A percentile compares a stretch with the other conserved stretches of the same genome.
Conservation (phyloP, 192 early-diverging fungal genomes). For the Dissophora globulifera region DNA sequence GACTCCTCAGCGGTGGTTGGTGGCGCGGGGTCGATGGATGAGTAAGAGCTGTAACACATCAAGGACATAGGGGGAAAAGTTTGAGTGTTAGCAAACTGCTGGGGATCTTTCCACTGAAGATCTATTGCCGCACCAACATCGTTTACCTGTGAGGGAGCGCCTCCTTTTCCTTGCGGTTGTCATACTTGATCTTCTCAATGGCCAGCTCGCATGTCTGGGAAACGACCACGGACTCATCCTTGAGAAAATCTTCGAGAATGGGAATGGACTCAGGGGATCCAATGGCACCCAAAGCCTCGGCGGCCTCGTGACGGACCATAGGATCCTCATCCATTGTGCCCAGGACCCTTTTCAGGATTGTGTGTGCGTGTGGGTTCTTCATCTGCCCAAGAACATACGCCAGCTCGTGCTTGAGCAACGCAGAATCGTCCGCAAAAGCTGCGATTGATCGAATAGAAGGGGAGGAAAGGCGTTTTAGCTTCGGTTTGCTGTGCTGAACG, state of each 20-base stretch:
- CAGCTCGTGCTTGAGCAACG: constrained; percentile 94
- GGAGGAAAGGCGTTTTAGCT: too few relatives aligned
- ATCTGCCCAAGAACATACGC: constrained; percentile 98
- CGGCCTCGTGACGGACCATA: constrained; percentile 99
- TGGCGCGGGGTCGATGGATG: constrained; percentile 94
- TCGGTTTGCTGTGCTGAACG: too few relatives aligned
- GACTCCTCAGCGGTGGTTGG: constrained; percentile 71
- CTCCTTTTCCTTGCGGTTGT: constrained; percentile 66
- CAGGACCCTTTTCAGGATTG: constrained; percentile 73
- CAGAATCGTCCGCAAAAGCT: constrained; percentile 84
- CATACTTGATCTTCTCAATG: constrained; percentile 85
- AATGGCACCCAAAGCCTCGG: constrained; percentile 96
- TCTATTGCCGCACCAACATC: too few relatives aligned
- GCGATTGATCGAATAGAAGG: too few relatives aligned
- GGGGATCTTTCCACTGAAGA: not conserved
- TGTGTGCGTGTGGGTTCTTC: constrained; percentile 82
- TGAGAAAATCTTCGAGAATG: constrained; percentile 79
- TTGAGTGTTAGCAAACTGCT: not conserved
- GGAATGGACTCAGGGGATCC: constrained; percentile 73
- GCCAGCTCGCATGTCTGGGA: constrained; percentile 93
- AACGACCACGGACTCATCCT: constrained; percentile 76
- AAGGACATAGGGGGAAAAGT: constrained; percentile 16
- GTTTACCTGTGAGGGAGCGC: constrained; percentile 47
- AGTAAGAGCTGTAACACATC: constrained; percentile 69
- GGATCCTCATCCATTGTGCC: constrained; percentile 76